Base-by-base conservation (phyloP, 805 yeast genomes). In the Monosporozyma aerobia region DNA sequence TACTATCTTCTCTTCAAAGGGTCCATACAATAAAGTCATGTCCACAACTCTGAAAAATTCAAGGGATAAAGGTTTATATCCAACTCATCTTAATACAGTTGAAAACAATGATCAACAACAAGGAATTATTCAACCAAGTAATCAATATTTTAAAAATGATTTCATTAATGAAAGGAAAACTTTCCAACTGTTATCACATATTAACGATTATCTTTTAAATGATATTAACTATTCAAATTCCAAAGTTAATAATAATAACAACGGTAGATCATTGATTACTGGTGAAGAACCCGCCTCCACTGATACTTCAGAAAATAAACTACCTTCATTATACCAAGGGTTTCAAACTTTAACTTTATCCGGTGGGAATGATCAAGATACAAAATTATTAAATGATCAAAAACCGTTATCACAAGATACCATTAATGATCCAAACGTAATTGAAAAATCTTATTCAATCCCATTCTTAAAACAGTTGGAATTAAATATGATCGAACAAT, bases 191-290 rank as follows among this genome's bases (percentile, higher is more conserved):
- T 68, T 80, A 51, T 73, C 78, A 32, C 69, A 75, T 49, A 71
- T 85, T n/a, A 77, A 86, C 16, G 87, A 82, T 57, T 87, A 82
- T 37, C 59, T 85, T 56, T 69, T 86, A 35, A 63, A 68, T 7
- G 80, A 82, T 49, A 67, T 83, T 16, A 87, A 27, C 9, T 43
- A 44, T 44, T 58, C 55, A 44, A 59, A 48, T 53, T 51, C 48
- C 49, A 63, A 51, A 14, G 23, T 48, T 8, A 51, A 54, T 63
- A 51, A 64, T 30, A 11, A 64, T 30, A 11, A 43, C 30, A 35
- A 22, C 23, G 49, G 29, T 13, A 23, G 37, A 46, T 9, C 37
- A 6, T 32, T 35, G 6, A 46, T 32, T 1, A 48, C 47, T 23
- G 19, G 22, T 37, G 37, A 25, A 5, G 19, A 7, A 7, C 8